A percentile compares a stretch with the other conserved stretches of the same genome.
Conservation (phyloP, 371 early-diverging fungal species). For the Saksenaea oblongispora region DNA sequence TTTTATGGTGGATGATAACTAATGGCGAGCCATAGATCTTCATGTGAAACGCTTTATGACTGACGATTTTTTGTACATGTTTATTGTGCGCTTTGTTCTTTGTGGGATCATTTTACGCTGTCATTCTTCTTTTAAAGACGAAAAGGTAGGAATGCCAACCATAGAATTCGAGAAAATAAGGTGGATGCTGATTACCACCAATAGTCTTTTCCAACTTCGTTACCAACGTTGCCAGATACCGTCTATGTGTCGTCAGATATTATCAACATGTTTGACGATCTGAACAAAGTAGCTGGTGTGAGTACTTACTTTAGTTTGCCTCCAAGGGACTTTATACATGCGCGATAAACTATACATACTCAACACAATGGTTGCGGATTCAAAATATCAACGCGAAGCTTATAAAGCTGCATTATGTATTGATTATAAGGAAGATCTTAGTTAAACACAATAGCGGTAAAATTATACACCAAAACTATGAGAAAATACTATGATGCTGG, state of each 20-base stretch:
- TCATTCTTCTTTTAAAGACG: slow-evolving; percentile 62
- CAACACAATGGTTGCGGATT: no score
- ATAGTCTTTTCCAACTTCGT: slow-evolving; percentile 27
- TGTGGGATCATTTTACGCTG: slow-evolving; percentile 68
- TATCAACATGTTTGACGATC: slow-evolving; percentile 36
- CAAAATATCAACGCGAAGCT: no score
- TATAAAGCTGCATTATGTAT: no score
- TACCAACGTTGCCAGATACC: slow-evolving; percentile 39
- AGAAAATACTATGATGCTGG: no score
- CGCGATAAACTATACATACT: background rate
- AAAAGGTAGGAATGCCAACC: slow-evolving; percentile 46
- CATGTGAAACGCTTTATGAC: slow-evolving; percentile 73
- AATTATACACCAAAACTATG: no score
- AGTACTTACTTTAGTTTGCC: slow-evolving; percentile 49
- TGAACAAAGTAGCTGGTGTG: slow-evolving; percentile 44
- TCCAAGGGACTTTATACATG: slow-evolving; percentile 4
- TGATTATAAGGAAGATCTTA: no score
- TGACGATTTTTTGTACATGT: slow-evolving; percentile 88
- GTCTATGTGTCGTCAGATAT: slow-evolving; percentile 39
- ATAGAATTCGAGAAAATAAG: background rate
- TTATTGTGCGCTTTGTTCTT: slow-evolving; percentile 83
- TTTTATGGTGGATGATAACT: background rate
- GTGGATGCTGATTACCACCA: background rate
- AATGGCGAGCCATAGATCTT: slow-evolving; percentile 42
- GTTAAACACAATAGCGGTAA: no score